These are phyloP conservation scores for Pisolithus marmoratus DNA, from an alignment of 768 basidiomycete genomes.

Conservation along the genomic window DNA sequence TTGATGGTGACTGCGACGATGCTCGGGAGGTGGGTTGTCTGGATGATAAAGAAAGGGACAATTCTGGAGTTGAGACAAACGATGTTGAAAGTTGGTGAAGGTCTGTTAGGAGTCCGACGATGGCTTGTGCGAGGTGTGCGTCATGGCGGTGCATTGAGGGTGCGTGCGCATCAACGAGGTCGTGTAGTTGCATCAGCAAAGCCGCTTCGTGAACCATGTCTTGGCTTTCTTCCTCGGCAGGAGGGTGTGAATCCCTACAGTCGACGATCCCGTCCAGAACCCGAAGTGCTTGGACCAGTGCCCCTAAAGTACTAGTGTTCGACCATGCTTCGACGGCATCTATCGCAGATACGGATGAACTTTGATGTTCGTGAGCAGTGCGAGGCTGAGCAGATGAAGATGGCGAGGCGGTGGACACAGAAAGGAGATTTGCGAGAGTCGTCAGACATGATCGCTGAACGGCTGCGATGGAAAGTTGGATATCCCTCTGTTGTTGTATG, in stretches of 20 bases:
- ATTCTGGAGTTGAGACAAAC: slow-evolving; percentile 10
- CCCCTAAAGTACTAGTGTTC: slow-evolving; percentile 6
- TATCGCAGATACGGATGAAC: slow-evolving; percentile 2
- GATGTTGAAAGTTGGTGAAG: slow-evolving; percentile 53
- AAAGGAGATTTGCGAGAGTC: slow-evolving; percentile 66
- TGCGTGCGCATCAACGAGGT: slow-evolving; percentile 46
- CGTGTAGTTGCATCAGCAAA: slow-evolving; percentile 54
- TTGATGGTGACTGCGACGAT: background rate
- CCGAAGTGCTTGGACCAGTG: slow-evolving; percentile 15
- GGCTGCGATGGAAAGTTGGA: slow-evolving; percentile 65
- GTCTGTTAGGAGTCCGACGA: slow-evolving; percentile 65
- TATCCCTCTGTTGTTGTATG: slow-evolving; percentile 45
- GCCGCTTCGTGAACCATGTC: slow-evolving; percentile 39
- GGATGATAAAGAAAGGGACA: slow-evolving; percentile 4
- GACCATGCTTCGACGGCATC: slow-evolving; percentile 9
- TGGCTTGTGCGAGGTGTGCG: slow-evolving; percentile 57
- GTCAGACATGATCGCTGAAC: slow-evolving; percentile 72
- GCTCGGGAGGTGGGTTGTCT: slow-evolving; percentile 3
- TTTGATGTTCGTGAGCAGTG: slow-evolving; percentile 56
- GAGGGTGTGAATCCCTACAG: background rate
- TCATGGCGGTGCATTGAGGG: slow-evolving; percentile 43
- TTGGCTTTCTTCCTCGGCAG: slow-evolving; percentile 28
- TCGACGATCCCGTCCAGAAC: slow-evolving; percentile 6
- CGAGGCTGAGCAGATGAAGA: slow-evolving; percentile 31
- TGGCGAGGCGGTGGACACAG: slow-evolving; percentile 29